phyloP scores from a whole-genome alignment of 805 yeast species.

The Cyberlindnera mississippiensis region DNA sequence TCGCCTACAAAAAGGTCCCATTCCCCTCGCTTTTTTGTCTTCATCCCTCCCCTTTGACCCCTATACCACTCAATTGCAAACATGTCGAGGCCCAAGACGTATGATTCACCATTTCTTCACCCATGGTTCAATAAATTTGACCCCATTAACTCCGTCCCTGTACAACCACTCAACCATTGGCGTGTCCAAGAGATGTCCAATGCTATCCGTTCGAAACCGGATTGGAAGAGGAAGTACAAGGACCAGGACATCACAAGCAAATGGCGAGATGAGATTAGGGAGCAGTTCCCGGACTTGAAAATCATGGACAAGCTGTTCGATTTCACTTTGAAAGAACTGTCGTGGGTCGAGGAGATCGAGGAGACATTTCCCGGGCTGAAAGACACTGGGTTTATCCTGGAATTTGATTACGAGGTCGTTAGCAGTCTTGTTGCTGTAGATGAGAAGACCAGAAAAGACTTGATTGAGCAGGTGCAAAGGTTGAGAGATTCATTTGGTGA shows the following conservation, averaged over 20 bases:
- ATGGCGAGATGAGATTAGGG: conserved; percentile 3
- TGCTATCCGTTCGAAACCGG: conserved; percentile 7
- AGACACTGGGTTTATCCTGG: conserved; percentile 2
- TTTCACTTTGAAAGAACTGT: conserved; percentile 7
- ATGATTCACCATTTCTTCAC: conserved; percentile 6
- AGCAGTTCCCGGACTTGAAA: conserved; percentile 3
- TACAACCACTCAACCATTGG: conserved; percentile 8
- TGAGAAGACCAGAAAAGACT: neutral
- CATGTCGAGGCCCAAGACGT: no score
- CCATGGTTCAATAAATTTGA: conserved; percentile 7
- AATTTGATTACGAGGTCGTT: conserved; percentile 3
- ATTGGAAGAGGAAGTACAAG: conserved; percentile 11
- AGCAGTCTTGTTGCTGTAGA: conserved; percentile 2
- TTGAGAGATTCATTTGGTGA: conserved; percentile 7
- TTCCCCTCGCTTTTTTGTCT: no score
- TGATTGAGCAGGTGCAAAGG: conserved; percentile 1
- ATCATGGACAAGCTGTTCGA: conserved; percentile 6
- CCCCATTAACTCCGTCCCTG: neutral
- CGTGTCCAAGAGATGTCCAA: conserved; percentile 5
- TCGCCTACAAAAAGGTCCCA: no score
- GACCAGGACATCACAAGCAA: conserved; percentile 2
- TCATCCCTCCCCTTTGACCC: no score
- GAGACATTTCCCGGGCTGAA: neutral
- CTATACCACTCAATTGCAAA: no score
- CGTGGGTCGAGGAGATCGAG: conserved; percentile 10